These are phyloP conservation scores for Xerocomus nothofagi DNA, from an alignment of 1,284 basidiomycete genomes.

Conservation along the genomic window DNA sequence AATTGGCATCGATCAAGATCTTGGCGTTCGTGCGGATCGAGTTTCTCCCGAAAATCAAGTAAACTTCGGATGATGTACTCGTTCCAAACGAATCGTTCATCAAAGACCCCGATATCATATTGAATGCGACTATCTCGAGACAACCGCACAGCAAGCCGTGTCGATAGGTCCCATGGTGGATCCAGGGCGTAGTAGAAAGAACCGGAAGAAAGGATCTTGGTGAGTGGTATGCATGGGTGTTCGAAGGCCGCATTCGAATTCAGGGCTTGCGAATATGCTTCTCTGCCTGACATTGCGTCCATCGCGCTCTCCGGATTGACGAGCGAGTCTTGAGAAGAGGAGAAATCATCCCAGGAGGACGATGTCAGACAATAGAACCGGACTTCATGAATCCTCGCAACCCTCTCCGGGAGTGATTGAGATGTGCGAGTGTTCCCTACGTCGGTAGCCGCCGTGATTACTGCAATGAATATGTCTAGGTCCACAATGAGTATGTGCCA, in stretches of 20 bases:
- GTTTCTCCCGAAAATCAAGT: conserved; percentile 75
- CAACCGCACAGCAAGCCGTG: conserved; percentile 69
- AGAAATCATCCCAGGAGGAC: conserved; percentile 67
- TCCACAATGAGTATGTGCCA: conserved; percentile 5
- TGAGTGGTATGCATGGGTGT: conserved; percentile 88
- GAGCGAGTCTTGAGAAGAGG: conserved; percentile 48
- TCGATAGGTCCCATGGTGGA: conserved; percentile 87
- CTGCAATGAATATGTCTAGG: conserved; percentile 76
- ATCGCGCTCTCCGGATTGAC: conserved; percentile 50
- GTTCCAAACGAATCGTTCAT: conserved; percentile 88
- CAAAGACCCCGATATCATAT: conserved; percentile 64
- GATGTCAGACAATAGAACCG: conserved; percentile 74
- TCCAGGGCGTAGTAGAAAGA: conserved; percentile 91
- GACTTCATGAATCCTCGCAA: conserved; percentile 77
- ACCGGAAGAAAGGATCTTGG: conserved; percentile 89
- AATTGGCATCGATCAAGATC: conserved; percentile 80
- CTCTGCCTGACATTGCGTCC: conserved; percentile 48
- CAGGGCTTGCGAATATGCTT: conserved; percentile 47
- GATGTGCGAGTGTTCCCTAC: conserved; percentile 77
- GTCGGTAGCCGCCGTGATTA: conserved; percentile 74
- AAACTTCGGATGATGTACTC: conserved; percentile 79
- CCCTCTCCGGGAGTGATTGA: conserved; percentile 54
- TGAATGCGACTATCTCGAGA: conserved; percentile 48
- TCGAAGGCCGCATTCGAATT: conserved; percentile 58
- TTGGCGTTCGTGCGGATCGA: conserved; percentile 66